Evolutionary conservation across 1,284 basidiomycete species (phyloP), one percentile per base, ranked within the genome.

Genomic region (Ustilago xerochloae): DNA sequence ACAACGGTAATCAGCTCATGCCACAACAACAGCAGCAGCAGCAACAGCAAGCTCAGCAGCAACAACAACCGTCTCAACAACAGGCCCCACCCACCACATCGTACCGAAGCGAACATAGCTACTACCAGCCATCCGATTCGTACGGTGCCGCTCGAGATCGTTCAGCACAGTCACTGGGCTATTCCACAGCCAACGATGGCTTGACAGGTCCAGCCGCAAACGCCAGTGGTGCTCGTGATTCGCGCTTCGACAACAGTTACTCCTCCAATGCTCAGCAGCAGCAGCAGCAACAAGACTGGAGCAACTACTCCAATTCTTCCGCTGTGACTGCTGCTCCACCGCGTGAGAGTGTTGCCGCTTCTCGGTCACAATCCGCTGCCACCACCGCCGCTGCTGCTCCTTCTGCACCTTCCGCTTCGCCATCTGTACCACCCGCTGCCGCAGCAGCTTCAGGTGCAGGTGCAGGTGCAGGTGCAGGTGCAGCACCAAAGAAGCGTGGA

Each of bases 101-200:
- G 46, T 69, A 69, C 20, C 18, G 55, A 9, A 59, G 66, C 66
- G 66, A 69, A 35, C 66, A 69, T 51, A 63, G 55, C 51, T 69
- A 69, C 52, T 69, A 69, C 26, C 60, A 63, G 60, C 66, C 66
- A 4, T 69, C 66, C 18, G 67, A 70, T 20, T 68, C 66, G 36
- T 70, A 63, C 24, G 67, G 52, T 43, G 53, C 61, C 22, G 48
- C 32, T 8, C 61, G 67, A 15, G 67, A 70, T 41, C 67, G 67
- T 22, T 63, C 61, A 0, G 57, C 22, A 4, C 67, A 70, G 30
- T 55, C 67, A 16, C 48, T 64, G 22, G 41, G 8, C 41, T 70
- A 70, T 18, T 53, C 61, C 6, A 47, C 38, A 7, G 54, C 46
- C 32, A 56, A 35, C 41, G 67, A 63, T 24, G 35, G 61, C 24